These are phyloP conservation scores for Coniochaeta sp. DNA, from an alignment of 2,329 filamentous ascomycete species.

Conservation along the genomic window DNA sequence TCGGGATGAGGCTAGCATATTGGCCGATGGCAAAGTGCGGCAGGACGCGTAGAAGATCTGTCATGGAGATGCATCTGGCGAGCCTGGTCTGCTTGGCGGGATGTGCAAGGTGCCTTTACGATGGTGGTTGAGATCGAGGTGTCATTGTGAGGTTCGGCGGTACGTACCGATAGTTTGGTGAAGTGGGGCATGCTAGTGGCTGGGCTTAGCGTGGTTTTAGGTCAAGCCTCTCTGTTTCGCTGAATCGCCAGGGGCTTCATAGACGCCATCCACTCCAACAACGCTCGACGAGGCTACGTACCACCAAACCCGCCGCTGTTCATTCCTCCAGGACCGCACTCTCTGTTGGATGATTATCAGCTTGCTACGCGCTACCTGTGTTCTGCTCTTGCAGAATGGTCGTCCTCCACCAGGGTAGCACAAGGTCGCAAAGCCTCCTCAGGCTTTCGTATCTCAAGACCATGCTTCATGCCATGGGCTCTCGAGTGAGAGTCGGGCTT, in stretches of 20 bases:
- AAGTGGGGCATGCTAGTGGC: neutral
- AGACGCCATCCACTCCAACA: neutral
- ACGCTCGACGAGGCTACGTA: neutral
- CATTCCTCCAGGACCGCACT: no score
- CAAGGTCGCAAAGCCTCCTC: neutral
- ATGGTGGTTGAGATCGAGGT: constrained; percentile 11
- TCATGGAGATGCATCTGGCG: constrained; percentile 47
- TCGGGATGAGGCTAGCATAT: constrained; percentile 69
- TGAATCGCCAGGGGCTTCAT: no score
- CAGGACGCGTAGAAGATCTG: constrained; percentile 76
- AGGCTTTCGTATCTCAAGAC: neutral
- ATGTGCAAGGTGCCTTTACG: neutral
- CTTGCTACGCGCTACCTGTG: neutral
- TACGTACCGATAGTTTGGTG: neutral
- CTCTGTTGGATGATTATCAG: no score
- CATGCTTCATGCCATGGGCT: neutral
- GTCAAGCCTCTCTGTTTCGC: neutral
- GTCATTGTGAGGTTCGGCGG: neutral
- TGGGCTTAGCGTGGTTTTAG: neutral
- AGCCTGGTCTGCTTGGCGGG: constrained; percentile 6
- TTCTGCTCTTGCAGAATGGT: neutral
- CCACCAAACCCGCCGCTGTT: neutral
- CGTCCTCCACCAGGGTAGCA: neutral
- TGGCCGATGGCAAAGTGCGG: constrained; percentile 67
- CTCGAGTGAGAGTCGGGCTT: neutral